phyloP scores from a whole-genome alignment of 78 protist species.

The Dictyostelium brefeldianum region DNA sequence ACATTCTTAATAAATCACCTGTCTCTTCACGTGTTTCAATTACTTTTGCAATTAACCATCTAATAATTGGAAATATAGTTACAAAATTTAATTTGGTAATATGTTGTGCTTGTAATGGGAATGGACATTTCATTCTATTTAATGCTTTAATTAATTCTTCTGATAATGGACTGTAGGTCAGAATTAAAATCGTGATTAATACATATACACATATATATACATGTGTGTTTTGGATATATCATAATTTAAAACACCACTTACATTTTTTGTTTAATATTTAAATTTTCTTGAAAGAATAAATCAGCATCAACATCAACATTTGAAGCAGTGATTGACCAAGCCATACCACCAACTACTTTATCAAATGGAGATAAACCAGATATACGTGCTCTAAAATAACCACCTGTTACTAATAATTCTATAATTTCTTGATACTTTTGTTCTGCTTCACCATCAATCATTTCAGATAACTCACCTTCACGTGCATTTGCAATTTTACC shows the following conservation, averaged over 20 bases:
- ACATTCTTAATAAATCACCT: conserved; percentile 82
- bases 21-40: conserved; percentile 90
- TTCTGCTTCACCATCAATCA: conserved; percentile 76
- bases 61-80: conserved; percentile 90
- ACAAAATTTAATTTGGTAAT: conserved; percentile 91
- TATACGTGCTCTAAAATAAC: conserved; percentile 97
- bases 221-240: too few species aligned
- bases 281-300: conserved; percentile 91
- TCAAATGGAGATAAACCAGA: conserved; percentile 92
- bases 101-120: conserved; percentile 93
- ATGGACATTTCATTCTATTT: conserved; percentile 91
- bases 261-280: conserved; percentile 90
- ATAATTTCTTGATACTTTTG: conserved; percentile 85
- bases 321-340: conserved; percentile 93
- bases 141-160: conserved; percentile 93
- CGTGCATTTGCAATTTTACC: conserved; percentile 73
- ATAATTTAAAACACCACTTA: too few species aligned
- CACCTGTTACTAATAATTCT: conserved; percentile 95
- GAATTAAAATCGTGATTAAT: too few species aligned
- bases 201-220: too few species aligned
- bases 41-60: conserved; percentile 97
- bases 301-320: conserved; percentile 93
- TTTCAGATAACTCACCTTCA: conserved; percentile 73
- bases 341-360: conserved; percentile 96
- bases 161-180: conserved; percentile 44